phyloP scores from a whole-genome alignment of 192 early-diverging fungal species.

The Funneliformis mosseae region DNA sequence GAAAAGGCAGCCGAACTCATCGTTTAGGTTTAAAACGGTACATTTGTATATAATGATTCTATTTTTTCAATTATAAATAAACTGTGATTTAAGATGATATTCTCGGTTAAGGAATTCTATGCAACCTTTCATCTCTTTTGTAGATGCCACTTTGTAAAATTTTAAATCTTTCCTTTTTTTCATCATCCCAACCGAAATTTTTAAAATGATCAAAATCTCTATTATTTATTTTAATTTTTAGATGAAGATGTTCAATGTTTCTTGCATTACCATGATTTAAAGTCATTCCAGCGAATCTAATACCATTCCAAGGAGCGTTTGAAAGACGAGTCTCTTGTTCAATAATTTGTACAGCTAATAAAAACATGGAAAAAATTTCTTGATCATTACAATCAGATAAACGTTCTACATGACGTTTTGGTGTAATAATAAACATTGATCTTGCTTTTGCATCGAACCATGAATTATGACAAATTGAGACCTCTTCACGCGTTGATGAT shows the following conservation, averaged over 20 bases:
- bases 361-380: conserved; percentile 35
- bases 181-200: conserved; percentile 30
- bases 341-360: neutral
- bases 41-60: neutral
- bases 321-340: conserved; percentile 13
- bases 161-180: conserved; percentile 13
- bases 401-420: conserved; percentile 34
- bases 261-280: conserved; percentile 40
- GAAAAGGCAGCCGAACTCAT: neutral
- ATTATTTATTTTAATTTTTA: conserved; percentile 24
- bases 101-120: neutral
- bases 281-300: conserved; percentile 27
- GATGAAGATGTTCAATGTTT: conserved; percentile 35
- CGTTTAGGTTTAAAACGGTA: neutral
- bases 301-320: neutral
- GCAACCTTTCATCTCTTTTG: conserved; percentile 26
- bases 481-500: neutral
- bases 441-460: conserved; percentile 39
- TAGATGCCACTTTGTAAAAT: conserved; percentile 26
- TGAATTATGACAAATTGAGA: neutral
- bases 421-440: conserved; percentile 37
- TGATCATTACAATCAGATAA: conserved; percentile 35
- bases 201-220: conserved; percentile 15
- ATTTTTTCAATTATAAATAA: neutral
- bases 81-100: neutral